Evolutionary conservation across 2,329 filamentous ascomycete genomes (phyloP), one percentile per base, ranked within the genome.

Genomic region (Calonectria ilicicola): DNA sequence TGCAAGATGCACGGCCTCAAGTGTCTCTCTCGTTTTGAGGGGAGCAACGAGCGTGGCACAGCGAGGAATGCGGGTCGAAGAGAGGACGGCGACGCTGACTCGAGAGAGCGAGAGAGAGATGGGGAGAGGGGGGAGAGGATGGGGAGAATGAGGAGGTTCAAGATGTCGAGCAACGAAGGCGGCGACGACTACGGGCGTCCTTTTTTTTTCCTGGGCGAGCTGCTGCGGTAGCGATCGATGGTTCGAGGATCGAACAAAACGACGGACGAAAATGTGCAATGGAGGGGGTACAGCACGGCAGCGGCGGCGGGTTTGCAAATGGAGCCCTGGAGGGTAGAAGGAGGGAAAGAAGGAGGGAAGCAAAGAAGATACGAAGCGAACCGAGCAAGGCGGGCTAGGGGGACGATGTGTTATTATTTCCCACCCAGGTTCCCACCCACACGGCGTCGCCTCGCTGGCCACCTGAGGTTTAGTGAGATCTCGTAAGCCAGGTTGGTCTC

Each of bases 401-500:
- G 71, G 63, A 67, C 65, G 47, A 73, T 74, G 70, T 76, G 70
- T 74, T 75, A 72, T 70, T 75, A 73, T 73, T 73, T 66, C 68
- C 64, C 65, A 67, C 68, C 64, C 65, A 67, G 58, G 65, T 63
- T 73, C 63, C 73, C 73, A 69, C 71, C 70, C 72, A 75, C 70
- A 70, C 70, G 69, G 65, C 69, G 64, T 69, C 64, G 49, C 68
- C 67, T 73, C 62, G 51, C 49, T 58, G 65, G 49, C 73, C 74
- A 70, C 71, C 69, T 76, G 73, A 75, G 73, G 75, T 74, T 65
- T 73, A 76, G 75, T 73, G 72, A 76, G 74, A 76, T 76, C 75
- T 76, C 72, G 75, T 76, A 72, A 75, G 74, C 74, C 73, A 68
- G 63, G 67, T 44, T 44, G 67, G 65, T 38, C 51, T 62, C 65